Percentiles rank a stretch among this genome's conserved stretches.
phyloP scores from a whole-genome alignment of 495 filamentous ascomycete genomes.

The Neurospora sp. region DNA sequence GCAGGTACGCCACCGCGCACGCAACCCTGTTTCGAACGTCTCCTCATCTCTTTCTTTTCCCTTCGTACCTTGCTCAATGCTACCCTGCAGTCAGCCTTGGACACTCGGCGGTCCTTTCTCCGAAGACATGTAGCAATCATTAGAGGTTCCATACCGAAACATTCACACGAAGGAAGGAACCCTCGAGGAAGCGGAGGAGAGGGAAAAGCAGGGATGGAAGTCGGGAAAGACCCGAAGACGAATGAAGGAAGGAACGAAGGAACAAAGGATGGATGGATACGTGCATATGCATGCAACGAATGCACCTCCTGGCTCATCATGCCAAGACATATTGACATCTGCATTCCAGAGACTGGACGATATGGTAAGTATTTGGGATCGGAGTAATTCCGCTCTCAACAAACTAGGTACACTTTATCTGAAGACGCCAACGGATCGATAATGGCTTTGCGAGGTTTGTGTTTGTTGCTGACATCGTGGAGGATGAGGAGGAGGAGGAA shows the following conservation, averaged over 20 bases:
- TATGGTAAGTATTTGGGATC: not conserved
- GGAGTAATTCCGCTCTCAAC: not conserved
- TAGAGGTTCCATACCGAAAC: not conserved
- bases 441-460: not conserved
- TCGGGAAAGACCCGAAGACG: not conserved
- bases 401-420: not conserved
- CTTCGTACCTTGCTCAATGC: not conserved
- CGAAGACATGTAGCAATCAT: not conserved
- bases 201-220: not conserved
- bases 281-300: not conserved
- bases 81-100: not conserved
- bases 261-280: not conserved
- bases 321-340: not conserved
- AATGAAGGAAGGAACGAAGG: not conserved
- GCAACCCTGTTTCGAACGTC: not conserved
- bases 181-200: not conserved
- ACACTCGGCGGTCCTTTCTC: not conserved
- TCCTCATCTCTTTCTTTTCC: not conserved
- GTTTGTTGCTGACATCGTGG: not conserved
- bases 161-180: not conserved
- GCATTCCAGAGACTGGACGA: not conserved
- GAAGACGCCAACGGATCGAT: not conserved
- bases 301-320: not conserved
- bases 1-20: not conserved
- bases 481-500: not conserved